Base-by-base conservation (phyloP, 2,329 filamentous ascomycete genomes). In the Myotisia sp. region DNA sequence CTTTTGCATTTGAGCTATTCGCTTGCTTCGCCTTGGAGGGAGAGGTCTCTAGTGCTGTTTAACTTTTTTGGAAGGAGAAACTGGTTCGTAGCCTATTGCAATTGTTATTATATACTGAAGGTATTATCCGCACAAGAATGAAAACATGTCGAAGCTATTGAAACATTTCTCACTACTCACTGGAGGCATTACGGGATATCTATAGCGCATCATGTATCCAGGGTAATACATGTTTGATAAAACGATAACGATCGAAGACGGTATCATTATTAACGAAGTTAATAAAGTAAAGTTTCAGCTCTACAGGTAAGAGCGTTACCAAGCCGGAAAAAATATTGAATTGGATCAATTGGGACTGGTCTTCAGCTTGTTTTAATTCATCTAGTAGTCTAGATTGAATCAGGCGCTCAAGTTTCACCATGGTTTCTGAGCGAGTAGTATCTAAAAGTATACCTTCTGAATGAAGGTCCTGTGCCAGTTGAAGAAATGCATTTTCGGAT, bases 191-290 rank as follows among this genome's bases (percentile, higher is more conserved):
- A 12, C 20, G 29, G n/a, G 29, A 10, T 16, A 23, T 32, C 12
- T 22, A 22, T 32, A 32, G 20, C 20, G 22, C 24, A 19, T 32
- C 24, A 12, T 23, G 18, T 24, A 32, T 9, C 29, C 29, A 32
- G 10, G 29, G 29, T 8, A 32, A 22, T 22, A 32, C 29, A 23
- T 32, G 22, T 23, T 23, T 32, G 17, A 32, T 32, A 24, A 32
- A 32, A 22, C 20, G 22, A 32, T 32, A 32, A 16, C 29, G 29
- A 10, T 32, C 29, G 7, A 23, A 19, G 16, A 23, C 29, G 19
- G 20, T 32, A 14, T 32, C 29, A 13, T 32, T 32, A 13, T 22
- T 22, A n/a, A 32, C 24, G 12, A 32, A 32, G 29, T 32, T 32
- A 22, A 32, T 19, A 16, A 32, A 10, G 24, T 23, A 24, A 14